Evolutionary conservation across 306 rosid genomes (phyloP), one percentile per base, ranked within the genome.

Genomic region (Vicia sativa): DNA sequence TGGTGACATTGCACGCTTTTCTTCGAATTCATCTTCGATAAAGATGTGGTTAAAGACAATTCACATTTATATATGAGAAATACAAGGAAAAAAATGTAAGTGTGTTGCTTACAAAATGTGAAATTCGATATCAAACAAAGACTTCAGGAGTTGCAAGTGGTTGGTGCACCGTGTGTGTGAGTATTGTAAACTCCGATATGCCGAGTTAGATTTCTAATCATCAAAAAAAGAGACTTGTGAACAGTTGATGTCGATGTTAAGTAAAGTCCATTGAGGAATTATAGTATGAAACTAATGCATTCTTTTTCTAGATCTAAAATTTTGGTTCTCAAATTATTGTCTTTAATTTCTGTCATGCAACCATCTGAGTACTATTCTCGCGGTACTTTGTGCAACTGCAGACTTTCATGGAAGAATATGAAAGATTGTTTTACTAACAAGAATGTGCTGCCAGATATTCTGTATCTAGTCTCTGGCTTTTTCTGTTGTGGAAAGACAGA

Each of bases 41-140:
- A n/a, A n/a, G n/a, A n/a, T n/a, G n/a, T n/a, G n/a, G n/a, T n/a
- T 31, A 78, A 56, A 70, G 82, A 82, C 74, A 67, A 52, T 52
- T 62, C 58, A 74, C 75, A 53, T 71, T 65, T 52, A 18, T 62
- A 37, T 52, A 80, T 70, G 65, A 80, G n/a, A 74, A 73, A 39
- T 65, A 39, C 18, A 31, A 8, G 11, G 19, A n/a, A 48, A 9
- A 56, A 54, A 63, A 15, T 9, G 44, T 34, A 26, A 66, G 29
- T 26, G 43, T 29, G 29, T 41, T 62, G 48, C 58, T 56, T 52
- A 82, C 73, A 50, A 66, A 75, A 60, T 42, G 85, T 69, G 73
- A 57, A 65, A 80, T 70, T 71, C 57, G 63, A 54, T 14, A 73
- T 62, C 61, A 68, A 56, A 70, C 69, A 66, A 72, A 66, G 67